Conservation (phyloP, 805 yeast species). For the Huiozyma naganishii region DNA sequence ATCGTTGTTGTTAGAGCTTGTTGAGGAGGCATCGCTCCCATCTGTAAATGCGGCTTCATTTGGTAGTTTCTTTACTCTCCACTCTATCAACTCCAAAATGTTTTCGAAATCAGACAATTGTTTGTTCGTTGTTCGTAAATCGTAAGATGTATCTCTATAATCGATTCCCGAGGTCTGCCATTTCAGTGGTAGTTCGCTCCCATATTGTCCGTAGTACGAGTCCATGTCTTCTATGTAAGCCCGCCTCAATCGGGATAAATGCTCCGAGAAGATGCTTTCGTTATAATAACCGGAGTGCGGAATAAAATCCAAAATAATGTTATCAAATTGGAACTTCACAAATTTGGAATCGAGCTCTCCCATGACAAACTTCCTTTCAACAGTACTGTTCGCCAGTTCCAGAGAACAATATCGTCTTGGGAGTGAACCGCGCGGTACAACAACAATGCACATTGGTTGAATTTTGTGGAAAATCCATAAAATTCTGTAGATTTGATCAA, state of each 20-base stretch:
- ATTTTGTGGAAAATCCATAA: conserved; percentile 51
- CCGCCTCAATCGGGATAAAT: conserved; percentile 55
- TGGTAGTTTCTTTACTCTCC: conserved; percentile 62
- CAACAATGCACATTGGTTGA: conserved; percentile 68
- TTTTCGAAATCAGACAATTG: conserved; percentile 62
- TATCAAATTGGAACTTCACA: conserved; percentile 52
- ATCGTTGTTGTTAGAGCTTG: conserved; percentile 21
- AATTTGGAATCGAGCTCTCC: conserved; percentile 74
- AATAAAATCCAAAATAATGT: conserved; percentile 26
- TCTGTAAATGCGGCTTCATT: conserved; percentile 68
- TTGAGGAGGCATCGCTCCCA: conserved; percentile 25
- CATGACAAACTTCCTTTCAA: conserved; percentile 66
- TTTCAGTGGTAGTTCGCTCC: conserved; percentile 1
- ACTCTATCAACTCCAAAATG: conserved; percentile 63
- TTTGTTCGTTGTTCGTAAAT: conserved; percentile 58
- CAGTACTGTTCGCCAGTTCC: conserved; percentile 82
- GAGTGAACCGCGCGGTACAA: conserved; percentile 68
- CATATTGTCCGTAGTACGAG: not conserved
- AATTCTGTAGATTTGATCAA: conserved; percentile 28
- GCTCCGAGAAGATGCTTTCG: conserved; percentile 31
- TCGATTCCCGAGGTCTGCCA: conserved; percentile 77
- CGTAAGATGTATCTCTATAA: conserved; percentile 61
- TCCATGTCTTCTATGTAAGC: conserved; percentile 41
- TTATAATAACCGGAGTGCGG: conserved; percentile 26
- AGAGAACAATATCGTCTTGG: conserved; percentile 69